phyloP scores from a whole-genome alignment of 148 eudicot genomes.

The Bassia scoparia region DNA sequence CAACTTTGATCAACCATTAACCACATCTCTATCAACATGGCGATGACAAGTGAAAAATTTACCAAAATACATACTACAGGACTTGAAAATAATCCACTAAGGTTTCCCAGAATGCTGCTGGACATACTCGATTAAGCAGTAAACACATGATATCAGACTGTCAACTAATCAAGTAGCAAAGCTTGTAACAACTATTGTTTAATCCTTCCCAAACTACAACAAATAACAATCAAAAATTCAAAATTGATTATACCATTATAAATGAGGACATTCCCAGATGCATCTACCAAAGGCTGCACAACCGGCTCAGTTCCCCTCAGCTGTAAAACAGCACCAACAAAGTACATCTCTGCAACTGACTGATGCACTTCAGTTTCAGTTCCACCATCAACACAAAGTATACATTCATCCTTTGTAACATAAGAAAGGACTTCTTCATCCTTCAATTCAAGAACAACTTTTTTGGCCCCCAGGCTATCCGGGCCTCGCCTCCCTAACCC shows the following conservation, averaged over 20 bases:
- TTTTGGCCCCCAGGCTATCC: conserved; percentile 65
- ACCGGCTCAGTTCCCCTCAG: conserved; percentile 66
- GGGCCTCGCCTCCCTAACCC: conserved; percentile 83
- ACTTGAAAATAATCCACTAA: background rate
- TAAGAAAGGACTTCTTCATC: conserved; percentile 23
- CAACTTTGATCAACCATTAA: background rate
- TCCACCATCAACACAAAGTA: conserved; percentile 24
- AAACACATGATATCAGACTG: background rate
- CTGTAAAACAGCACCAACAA: conserved; percentile 81
- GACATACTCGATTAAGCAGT: background rate
- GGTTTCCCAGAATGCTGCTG: background rate
- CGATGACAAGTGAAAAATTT: background rate
- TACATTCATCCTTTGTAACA: conserved; percentile 25
- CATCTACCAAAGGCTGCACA: conserved; percentile 69
- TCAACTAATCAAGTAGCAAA: background rate
- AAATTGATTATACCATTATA: conserved; percentile 59
- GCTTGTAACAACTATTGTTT: background rate
- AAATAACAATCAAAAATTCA: background rate
- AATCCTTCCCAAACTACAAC: background rate
- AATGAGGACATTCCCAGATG: conserved; percentile 66
- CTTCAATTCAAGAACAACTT: conserved; percentile 36
- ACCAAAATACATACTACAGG: background rate
- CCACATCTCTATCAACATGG: background rate
- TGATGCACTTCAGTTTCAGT: conserved; percentile 19
- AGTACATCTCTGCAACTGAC: conserved; percentile 41